Evolutionary conservation across 108 stramenopile genomes (phyloP), one percentile per base, ranked within the genome.

Genomic region (Cyclotella choctawhatcheeana): DNA sequence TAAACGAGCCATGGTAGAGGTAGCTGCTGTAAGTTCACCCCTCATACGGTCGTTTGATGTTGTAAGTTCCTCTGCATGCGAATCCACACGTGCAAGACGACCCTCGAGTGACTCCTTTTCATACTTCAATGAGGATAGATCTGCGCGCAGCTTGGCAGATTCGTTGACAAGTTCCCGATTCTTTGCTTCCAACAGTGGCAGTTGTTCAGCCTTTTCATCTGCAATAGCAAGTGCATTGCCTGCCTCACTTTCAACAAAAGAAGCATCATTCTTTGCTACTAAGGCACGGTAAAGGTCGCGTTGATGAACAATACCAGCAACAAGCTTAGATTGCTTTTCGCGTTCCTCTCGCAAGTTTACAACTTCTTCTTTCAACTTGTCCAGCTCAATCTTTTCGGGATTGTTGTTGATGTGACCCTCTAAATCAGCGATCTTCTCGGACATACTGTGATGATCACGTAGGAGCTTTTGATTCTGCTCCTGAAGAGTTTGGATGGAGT

Each of bases 211-310:
- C 64, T 65, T 66, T 77, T 71, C 71, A 82, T 79, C 67, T 1
- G 83, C 73, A 20, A 82, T 35, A n/a, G 47, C 56, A 60, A 90
- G 79, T 21, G 82, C 77, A 5, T 65, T 64, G 33, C 67, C 60
- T 8, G 63, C 43, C 3, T 76, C 74, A 7, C 40, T 63, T 2
- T 82, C 67, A 24, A 82, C 8, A 30, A 60, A 32, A 64, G 58
- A 62, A 58, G 74, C 71, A 54, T 91, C 89, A 53, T 91, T 83
- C 52, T 88, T 86, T 16, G 75, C 75, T 33, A 92, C 73, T 34
- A 92, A 55, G 5, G 88, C 89, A 24, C 91, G 84, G 74, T 94
- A 96, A 14, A 94, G 67, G 74, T 96, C 93, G 6, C 95, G 88
- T 55, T 94, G 95, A 65, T 93, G 87, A 10, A 91, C 93, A 48